Percentiles rank a stretch among this genome's conserved stretches.
phyloP scores from a whole-genome alignment of 805 yeast genomes.

The Candida cerambycidarum region DNA sequence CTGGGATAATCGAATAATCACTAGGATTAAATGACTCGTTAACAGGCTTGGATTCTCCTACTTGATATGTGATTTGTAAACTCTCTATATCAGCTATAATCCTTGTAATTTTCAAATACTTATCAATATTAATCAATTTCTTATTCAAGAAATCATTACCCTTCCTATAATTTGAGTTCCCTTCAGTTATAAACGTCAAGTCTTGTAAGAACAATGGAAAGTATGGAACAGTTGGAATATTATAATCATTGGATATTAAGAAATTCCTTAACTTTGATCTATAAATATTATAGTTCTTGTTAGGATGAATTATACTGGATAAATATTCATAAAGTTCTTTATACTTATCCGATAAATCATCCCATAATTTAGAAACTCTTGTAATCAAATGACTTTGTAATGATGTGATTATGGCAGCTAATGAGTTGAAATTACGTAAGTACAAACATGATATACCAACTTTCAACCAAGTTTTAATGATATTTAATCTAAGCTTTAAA shows the following conservation, averaged over 20 bases:
- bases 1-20: conserved; percentile 41
- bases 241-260: conserved; percentile 47
- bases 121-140: conserved; percentile 70
- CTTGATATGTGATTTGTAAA: conserved; percentile 48
- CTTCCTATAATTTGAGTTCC: conserved; percentile 68
- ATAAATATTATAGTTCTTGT: conserved; percentile 69
- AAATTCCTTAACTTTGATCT: conserved; percentile 60
- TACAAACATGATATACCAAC: conserved; percentile 71
- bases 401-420: conserved; percentile 77
- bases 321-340: conserved; percentile 61
- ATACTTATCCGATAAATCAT: conserved; percentile 56
- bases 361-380: conserved; percentile 62
- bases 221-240: conserved; percentile 73
- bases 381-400: conserved; percentile 72
- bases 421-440: conserved; percentile 71
- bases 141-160: conserved; percentile 57
- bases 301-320: conserved; percentile 69
- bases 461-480: conserved; percentile 70
- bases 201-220: conserved; percentile 74
- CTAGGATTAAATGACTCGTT: conserved; percentile 17
- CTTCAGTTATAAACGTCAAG: conserved; percentile 77
- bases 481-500: conserved; percentile 50
- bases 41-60: neutral
- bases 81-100: conserved; percentile 66
- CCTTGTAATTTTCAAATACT: conserved; percentile 64